Base-by-base conservation (phyloP, 106 monocot species). In the Apostasia ramifera region DNA sequence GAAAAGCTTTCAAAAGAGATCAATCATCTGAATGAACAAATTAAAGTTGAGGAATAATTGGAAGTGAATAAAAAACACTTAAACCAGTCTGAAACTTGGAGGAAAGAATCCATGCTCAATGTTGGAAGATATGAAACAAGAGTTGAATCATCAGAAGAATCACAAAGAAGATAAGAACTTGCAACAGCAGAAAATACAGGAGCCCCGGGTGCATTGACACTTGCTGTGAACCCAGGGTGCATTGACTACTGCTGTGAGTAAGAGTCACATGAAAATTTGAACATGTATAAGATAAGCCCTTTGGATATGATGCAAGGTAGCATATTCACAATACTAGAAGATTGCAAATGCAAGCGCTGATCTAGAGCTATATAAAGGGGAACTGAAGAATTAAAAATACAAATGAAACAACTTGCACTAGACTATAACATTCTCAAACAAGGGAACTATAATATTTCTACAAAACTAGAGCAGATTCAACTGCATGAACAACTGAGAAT, bases 341-440 rank as follows among this genome's bases (percentile, higher is more conserved):
- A 76, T 88, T 50, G 38, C 70, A 39, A 85, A 90, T 13, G 65
- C 93, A 66, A 85, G 53, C 37, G 85, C 68, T 51, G 90, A 90
- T 66, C 55, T 93, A 45, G 98, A 99, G 64, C 54, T 99, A 57
- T 86, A 93, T 64, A 90, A 76, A 65, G 93, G 90, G 69, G 98
- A 99, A 14, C 87, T 84, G 98, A 99, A 56, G 87, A 90, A 7
- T 58, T 82, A 13, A 90, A 99, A 74, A 90, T 93, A 85, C 98
- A 99, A 76, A 87, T 99, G 93, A 93, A 99, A 77, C 98, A 99
- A 73, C 78, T 99, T 42, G 98, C 93, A 51, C 80, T 99, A 42
- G 98, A 99, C 57, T 99, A 93, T 61, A 90, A 99, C 80, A 99
- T 99, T 66, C 47, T 93, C 51, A 99, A 90, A 63, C 98, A 99